Evolutionary conservation across 2,329 filamentous ascomycete species (phyloP).

Genomic region (Apiospora koreana): DNA sequence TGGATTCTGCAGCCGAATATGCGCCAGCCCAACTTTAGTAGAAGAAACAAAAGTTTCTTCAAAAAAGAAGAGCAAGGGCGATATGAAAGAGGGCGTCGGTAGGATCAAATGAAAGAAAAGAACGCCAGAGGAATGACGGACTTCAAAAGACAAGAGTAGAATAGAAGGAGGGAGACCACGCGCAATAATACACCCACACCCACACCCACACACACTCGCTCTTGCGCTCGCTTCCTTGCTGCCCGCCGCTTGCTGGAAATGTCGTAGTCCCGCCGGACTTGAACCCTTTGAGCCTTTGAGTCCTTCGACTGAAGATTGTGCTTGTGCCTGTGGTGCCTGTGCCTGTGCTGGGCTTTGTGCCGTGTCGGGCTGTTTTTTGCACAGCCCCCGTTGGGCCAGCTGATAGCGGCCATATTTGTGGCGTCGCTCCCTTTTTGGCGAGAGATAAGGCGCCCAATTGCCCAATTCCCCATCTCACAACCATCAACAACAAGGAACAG

Average conservation of each 20-base stretch:
- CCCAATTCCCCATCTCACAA: background rate
- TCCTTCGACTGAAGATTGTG: background rate
- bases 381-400: slow-evolving; percentile 3
- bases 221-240: background rate
- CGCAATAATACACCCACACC: slow-evolving; percentile 8
- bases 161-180: background rate
- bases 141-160: background rate
- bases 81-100: background rate
- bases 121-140: background rate
- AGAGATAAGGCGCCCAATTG: background rate
- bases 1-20: background rate
- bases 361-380: background rate
- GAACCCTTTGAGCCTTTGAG: slow-evolving; percentile 7
- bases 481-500: background rate
- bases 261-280: slow-evolving; percentile 7
- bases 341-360: background rate
- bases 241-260: slow-evolving; percentile 7
- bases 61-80: slow-evolving; percentile 7
- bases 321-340: too few species aligned
- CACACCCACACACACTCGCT: background rate
- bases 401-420: background rate
- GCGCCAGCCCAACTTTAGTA: slow-evolving; percentile 7
- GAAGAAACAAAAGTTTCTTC: slow-evolving; percentile 2
- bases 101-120: slow-evolving; percentile 1
- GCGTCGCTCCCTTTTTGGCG: background rate